phyloP scores from a whole-genome alignment of 208 protist species.

The Trypanosoma lewisi region DNA sequence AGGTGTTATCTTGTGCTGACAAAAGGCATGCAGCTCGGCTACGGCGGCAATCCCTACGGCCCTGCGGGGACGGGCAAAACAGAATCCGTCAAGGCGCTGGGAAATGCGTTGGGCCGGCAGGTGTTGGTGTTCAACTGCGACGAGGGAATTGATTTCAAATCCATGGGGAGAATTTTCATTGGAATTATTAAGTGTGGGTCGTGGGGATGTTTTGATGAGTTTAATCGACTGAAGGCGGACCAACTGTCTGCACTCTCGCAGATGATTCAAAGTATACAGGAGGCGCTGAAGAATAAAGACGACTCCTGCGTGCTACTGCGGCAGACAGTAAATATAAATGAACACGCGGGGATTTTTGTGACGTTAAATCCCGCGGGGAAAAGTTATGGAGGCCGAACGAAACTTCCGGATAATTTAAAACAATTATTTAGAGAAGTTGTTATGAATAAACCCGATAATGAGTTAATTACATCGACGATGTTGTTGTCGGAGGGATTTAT shows the following conservation, averaged over 20 bases:
- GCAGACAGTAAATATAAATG: slow-evolving; percentile 71
- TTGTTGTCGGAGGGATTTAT: slow-evolving; percentile 91
- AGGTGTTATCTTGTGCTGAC: slow-evolving; percentile 97
- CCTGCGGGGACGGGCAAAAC: slow-evolving; percentile 98
- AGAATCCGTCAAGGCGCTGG: slow-evolving; percentile 95
- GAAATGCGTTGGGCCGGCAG: slow-evolving; percentile 90
- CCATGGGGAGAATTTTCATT: slow-evolving; percentile 94
- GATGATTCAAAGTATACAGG: slow-evolving; percentile 93
- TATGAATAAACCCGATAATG: slow-evolving; percentile 97
- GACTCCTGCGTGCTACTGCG: slow-evolving; percentile 77
- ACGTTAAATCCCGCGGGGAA: slow-evolving; percentile 96
- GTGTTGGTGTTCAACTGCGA: slow-evolving; percentile 96
- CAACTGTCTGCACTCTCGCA: slow-evolving; percentile 95
- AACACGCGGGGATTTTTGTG: slow-evolving; percentile 95
- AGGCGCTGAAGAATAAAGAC: slow-evolving; percentile 85
- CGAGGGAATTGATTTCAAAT: slow-evolving; percentile 94
- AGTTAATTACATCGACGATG: slow-evolving; percentile 95
- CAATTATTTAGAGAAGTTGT: slow-evolving; percentile 97
- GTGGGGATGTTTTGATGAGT: slow-evolving; percentile 95
- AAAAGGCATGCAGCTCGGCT: slow-evolving; percentile 95
- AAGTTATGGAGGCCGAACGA: slow-evolving; percentile 96
- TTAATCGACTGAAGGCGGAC: slow-evolving; percentile 94
- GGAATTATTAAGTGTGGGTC: slow-evolving; percentile 94
- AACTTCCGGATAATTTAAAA: slow-evolving; percentile 98
- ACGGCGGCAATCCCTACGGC: slow-evolving; percentile 97